A percentile compares a stretch with the other conserved stretches of the same genome.
Evolutionary conservation across 2,329 filamentous ascomycete genomes (phyloP).

Genomic region (Aaosphaeria arxii): DNA sequence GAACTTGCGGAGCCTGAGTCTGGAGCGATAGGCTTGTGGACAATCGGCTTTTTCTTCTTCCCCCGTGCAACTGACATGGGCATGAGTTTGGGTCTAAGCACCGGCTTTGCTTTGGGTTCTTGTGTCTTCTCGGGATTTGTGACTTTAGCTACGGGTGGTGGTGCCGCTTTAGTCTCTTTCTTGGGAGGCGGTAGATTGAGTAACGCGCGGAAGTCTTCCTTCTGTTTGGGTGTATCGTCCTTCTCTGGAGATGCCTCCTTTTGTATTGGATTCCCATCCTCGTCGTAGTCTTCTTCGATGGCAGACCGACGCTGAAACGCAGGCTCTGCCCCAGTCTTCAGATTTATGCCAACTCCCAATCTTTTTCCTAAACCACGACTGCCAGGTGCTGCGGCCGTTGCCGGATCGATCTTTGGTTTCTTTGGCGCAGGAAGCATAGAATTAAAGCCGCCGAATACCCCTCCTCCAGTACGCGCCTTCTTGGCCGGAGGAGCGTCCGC

Average conservation of each 20-base stretch:
- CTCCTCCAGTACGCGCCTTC: conserved; percentile 61
- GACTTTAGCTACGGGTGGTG: neutral
- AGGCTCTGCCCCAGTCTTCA: conserved; percentile 81
- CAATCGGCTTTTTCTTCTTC: conserved; percentile 54
- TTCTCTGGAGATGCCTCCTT: conserved; percentile 10
- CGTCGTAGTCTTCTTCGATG: conserved; percentile 30
- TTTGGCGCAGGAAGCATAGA: conserved; percentile 85
- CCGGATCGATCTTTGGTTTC: conserved; percentile 33
- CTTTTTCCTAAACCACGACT: conserved; percentile 34
- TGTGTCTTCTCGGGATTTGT: neutral
- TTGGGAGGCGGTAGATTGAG: conserved; percentile 33
- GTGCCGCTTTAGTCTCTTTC: conserved; percentile 49
- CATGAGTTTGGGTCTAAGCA: conserved; percentile 81
- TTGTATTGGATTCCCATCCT: conserved; percentile 30
- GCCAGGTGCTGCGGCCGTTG: conserved; percentile 20
- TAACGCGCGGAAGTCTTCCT: conserved; percentile 29
- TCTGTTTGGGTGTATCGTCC: conserved; percentile 16
- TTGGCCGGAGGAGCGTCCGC: conserved; percentile 60
- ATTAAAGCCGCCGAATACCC: conserved; percentile 77
- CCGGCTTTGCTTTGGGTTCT: conserved; percentile 59
- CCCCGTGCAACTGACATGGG: conserved; percentile 81
- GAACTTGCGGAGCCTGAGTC: conserved; percentile 1
- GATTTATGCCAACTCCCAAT: conserved; percentile 59
- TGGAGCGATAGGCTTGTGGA: conserved; percentile 6
- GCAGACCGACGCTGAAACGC: conserved; percentile 69